Base-by-base conservation (phyloP, 768 basidiomycete genomes). In the Panaeolus cyanescens region DNA sequence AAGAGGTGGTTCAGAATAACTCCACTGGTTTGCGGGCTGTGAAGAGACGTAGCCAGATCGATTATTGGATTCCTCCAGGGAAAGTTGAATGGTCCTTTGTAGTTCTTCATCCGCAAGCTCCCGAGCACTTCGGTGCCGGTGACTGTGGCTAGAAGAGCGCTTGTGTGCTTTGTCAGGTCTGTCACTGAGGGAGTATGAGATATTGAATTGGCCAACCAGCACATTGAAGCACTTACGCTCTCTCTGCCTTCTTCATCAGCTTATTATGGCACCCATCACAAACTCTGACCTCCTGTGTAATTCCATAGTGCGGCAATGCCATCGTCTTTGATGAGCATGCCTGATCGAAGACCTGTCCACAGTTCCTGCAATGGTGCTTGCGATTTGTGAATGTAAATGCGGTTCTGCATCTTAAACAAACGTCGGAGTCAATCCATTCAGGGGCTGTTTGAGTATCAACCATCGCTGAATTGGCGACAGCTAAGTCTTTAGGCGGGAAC, bases 301-400 rank as follows among this genome's bases (percentile, higher is more conserved):
- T 95, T 10, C 97, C 97, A 68, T 93, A 96, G 71, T 95, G 92
- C 4, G 97, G 96, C 22, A 99, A 81, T 0, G 93, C 79, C 74
- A 93, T 85, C 2, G 83, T 78, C 74, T 94, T 92, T 32, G 91
- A 89, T 0, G 94, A 96, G 73, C 97, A 99, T 39, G 86, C 83
- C 58, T 96, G 94, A 75, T 98, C 96, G 70, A 97, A 99, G 13
- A 99, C 95, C 71, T 91, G 89, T 7, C 97, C 97, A 75, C 97
- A 99, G 73, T 98, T 98, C 13, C 97, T 87, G 72, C 97, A 99
- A 70, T 99, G 97, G 68, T 99, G 97, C 72, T 98, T 98, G 55
- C 97, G 85, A 71, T 99, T 99, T 31, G 95, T 97, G 72, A 98
- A 95, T 0, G 89, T 86, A 74, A 99, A 99, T 0, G 93, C 73